Conservation (phyloP, 768 basidiomycete species). For the Tephrocybe sp. region DNA sequence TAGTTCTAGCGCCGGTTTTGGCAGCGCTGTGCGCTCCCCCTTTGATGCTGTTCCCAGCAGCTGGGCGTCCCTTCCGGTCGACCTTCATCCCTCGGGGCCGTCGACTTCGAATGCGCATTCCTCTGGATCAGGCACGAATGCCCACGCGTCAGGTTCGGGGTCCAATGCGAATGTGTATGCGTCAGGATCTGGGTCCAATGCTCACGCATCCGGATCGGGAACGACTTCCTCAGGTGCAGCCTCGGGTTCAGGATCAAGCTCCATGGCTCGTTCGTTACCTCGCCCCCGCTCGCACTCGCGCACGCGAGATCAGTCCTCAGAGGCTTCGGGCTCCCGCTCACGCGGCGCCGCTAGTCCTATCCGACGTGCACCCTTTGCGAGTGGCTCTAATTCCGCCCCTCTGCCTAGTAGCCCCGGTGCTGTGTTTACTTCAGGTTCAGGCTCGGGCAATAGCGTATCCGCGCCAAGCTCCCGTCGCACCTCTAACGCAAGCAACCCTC, state of each 20-base stretch:
- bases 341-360: conserved; percentile 7
- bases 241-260: background rate
- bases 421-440: background rate
- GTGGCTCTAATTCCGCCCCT: conserved; percentile 1
- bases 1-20: conserved; percentile 7
- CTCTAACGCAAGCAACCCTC: background rate
- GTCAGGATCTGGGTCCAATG: background rate
- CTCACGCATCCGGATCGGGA: background rate
- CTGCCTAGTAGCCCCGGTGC: conserved; percentile 5
- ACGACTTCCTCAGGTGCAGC: background rate
- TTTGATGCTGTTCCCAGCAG: conserved; percentile 20
- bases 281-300: conserved; percentile 24
- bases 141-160: background rate
- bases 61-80: conserved; percentile 26
- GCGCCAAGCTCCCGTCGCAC: background rate
- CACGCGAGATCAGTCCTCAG: background rate
- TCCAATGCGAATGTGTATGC: background rate
- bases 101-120: background rate
- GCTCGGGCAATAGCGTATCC: conserved; percentile 3
- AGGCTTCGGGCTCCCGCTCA: conserved; percentile 2
- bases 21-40: conserved; percentile 6
- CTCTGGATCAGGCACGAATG: background rate
- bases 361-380: conserved; percentile 7
- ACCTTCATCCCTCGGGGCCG: conserved; percentile 20
- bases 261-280: conserved; percentile 7